Evolutionary conservation across 306 rosid genomes (phyloP).

Genomic region (Cyamopsis tetragonoloba): DNA sequence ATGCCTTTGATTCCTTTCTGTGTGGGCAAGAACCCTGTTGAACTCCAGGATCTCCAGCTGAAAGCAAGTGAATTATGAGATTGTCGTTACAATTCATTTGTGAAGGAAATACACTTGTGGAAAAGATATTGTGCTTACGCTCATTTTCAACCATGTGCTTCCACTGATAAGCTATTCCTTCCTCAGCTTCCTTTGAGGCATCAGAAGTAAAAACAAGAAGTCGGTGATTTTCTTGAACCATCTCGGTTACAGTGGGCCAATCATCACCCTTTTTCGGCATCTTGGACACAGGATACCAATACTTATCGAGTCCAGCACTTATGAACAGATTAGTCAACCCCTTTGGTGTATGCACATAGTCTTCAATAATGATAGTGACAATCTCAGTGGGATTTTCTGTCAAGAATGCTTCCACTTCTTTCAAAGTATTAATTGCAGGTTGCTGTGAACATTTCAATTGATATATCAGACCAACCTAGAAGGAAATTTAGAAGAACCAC

Average conservation of each 20-base stretch:
- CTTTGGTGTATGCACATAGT: conserved; percentile 88
- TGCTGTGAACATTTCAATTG: conserved; percentile 58
- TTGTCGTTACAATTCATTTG: conserved; percentile 9
- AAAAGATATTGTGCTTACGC: conserved; percentile 43
- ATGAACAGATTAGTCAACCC: conserved; percentile 70
- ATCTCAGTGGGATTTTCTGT: conserved; percentile 72
- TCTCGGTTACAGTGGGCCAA: conserved; percentile 85
- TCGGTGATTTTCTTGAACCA: conserved; percentile 77
- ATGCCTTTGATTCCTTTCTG: conserved; percentile 81
- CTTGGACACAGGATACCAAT: conserved; percentile 87
- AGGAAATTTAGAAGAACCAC: neutral
- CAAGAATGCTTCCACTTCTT: conserved; percentile 89
- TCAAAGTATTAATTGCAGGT: conserved; percentile 87
- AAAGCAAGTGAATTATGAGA: conserved; percentile 25
- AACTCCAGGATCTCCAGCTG: conserved; percentile 99
- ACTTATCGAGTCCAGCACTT: conserved; percentile 78
- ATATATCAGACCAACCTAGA: conserved; percentile 19
- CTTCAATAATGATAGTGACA: conserved; percentile 92
- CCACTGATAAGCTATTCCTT: conserved; percentile 98
- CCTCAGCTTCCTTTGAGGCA: conserved; percentile 83
- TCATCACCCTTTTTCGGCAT: conserved; percentile 88
- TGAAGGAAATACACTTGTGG: neutral
- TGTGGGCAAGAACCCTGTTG: conserved; percentile 70
- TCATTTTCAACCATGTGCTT: conserved; percentile 92
- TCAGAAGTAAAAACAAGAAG: conserved; percentile 90